Evolutionary conservation across 1,284 basidiomycete genomes (phyloP), one percentile per base, ranked within the genome.

Genomic region (Rhodotorula mucilaginosa): DNA sequence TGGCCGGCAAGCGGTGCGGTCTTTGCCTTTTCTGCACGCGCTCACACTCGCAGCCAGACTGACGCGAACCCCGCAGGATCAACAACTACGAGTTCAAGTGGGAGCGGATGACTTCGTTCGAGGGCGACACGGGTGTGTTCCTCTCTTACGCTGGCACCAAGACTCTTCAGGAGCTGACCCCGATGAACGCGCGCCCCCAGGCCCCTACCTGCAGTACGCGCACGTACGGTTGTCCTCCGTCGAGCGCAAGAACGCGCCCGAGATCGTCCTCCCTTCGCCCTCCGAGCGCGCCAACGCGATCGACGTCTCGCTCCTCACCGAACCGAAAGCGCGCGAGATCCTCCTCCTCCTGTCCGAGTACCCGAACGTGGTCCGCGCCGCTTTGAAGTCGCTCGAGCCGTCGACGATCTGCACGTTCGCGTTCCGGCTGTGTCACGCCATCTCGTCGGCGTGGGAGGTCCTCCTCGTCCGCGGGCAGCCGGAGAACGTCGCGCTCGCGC

Each of bases 71-170:
- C 18, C 60, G 29, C 76, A 94, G 96, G 74, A 91, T 97, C 82
- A 97, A 97, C 84, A 95, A 97, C 84, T 99, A 99, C 83, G 89
- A 86, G 21, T 98, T 97, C 83, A 91, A 95, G 82, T 95, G 92
- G 89, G 88, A 90, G 76, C 88, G 95, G 64, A 97, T 97, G 91
- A 88, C 92, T 66, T 93, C 91, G 48, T 98, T 97, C 81, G 93
- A 97, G 81, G 96, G 96, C 61, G 96, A 98, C 83, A 98, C 96
- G 2, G 96, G 93, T 65, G 78, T 79, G 57, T 80, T 8, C 3
- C 34, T 19, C 18, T 6, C 34, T 16, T 23, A 8, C 31, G 18
- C 18, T 26, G n/a, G 1, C 52, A 12, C 1, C 6, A 26, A 51
- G 12, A 18, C 57, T 51, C 57, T 51, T 7, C n/a, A 23, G 19